A percentile compares a stretch with the other conserved stretches of the same genome.
Evolutionary conservation across 257 asterid species (phyloP).

Genomic region (Verbascum thapsus): DNA sequence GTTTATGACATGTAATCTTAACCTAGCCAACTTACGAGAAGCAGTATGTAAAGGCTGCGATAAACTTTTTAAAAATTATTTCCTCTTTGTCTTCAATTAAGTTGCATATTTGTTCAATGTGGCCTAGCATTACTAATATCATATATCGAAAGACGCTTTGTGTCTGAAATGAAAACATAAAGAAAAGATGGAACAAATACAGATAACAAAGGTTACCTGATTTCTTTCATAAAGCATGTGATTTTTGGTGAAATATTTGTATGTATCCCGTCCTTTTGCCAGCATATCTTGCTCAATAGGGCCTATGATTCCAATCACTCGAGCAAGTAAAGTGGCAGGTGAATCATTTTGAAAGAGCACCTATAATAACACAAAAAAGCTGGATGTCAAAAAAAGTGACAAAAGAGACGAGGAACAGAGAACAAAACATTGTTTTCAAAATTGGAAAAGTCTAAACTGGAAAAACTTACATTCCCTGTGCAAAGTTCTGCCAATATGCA

Average conservation of each 20-base stretch:
- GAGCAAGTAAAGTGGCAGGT: slow-evolving; percentile 97
- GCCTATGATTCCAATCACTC: slow-evolving; percentile 86
- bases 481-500: slow-evolving; percentile 90
- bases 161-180: neutral
- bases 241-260: slow-evolving; percentile 86
- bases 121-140: neutral
- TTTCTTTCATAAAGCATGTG: slow-evolving; percentile 96
- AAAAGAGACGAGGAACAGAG: neutral
- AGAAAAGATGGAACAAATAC: slow-evolving; percentile 2
- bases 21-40: too few relatives aligned
- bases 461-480: slow-evolving; percentile 70
- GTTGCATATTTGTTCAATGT: slow-evolving; percentile 15
- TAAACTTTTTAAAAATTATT: too few relatives aligned
- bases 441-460: slow-evolving; percentile 12
- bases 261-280: slow-evolving; percentile 82
- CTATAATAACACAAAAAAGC: slow-evolving; percentile 36
- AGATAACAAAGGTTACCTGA: slow-evolving; percentile 56
- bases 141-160: neutral
- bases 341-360: slow-evolving; percentile 98
- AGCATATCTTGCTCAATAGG: slow-evolving; percentile 84
- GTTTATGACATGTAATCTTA: too few relatives aligned
- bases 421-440: neutral
- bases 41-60: too few relatives aligned
- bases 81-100: too few relatives aligned
- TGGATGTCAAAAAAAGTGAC: neutral